Base-by-base conservation (phyloP, 2,329 filamentous ascomycete genomes). In the Neopestalotiopsis clavispora region DNA sequence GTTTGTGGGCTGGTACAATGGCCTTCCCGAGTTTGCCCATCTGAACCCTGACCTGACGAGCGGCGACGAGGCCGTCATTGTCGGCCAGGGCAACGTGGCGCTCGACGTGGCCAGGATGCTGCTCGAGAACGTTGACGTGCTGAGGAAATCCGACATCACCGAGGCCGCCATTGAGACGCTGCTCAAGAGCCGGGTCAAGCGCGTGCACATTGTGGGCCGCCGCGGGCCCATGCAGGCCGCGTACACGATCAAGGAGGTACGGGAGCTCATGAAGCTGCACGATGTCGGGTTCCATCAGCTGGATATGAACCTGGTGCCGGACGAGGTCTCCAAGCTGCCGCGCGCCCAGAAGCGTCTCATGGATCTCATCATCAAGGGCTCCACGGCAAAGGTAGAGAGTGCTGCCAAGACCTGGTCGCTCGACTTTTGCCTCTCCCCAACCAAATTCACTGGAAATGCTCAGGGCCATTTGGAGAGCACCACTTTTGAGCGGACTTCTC, bases 1-100 rank as follows among this genome's bases (percentile, higher is more conserved):
- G 52, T 98, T 98, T 78, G 96, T 99, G 1, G 96, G 95, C 20
- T 99, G 96, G 96, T 99, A 99, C 80, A 99, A 99, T 68, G 96
- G 96, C 2, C 86, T 97, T 2, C 96, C 96, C 0, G 93, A 97
- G 74, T 93, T 93, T 77, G 87, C 91, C 23, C 80, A 87, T 73
- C 82, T 97, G 7, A 83, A 87, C n/a, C 93, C 94, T 0, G 88
- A 94, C 76, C 85, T 98, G 32, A 87, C 89, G 0, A 84, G 85
- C 10, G 92, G 92, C 0, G 94, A 97, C 65, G 91, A 95, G 70
- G 96, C 94, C 1, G 89, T 98, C 40, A 87, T 99, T 62, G 90
- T 99, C 72, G 96, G 96, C 1, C 95, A 99, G 77, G 96, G 96
- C 17, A 99, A 99, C 80, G 96, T 99, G 9, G 96, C 96, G 0